Percentiles rank a stretch among this genome's conserved stretches.
Conservation (phyloP, 75 land plant genomes). For the Pinus albicaulis region DNA sequence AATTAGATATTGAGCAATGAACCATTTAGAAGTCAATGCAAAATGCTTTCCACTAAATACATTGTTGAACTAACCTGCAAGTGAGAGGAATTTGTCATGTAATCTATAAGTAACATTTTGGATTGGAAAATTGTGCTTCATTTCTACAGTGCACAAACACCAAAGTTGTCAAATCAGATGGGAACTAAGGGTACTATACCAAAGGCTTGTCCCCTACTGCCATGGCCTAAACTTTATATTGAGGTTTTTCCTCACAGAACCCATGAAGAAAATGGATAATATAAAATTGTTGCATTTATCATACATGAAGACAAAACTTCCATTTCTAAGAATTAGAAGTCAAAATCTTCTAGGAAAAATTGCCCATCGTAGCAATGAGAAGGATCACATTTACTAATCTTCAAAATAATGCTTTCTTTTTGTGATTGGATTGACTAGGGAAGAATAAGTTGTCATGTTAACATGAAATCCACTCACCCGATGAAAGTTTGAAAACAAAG, state of each 20-base stretch:
- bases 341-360: not conserved
- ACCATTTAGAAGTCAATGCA: not conserved
- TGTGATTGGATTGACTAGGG: too few species aligned
- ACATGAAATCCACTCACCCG: too few species aligned
- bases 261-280: not conserved
- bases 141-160: not conserved
- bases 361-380: not conserved
- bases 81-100: constrained; percentile 9
- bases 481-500: too few species aligned
- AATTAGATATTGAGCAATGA: not conserved
- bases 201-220: not conserved
- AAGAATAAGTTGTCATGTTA: too few species aligned
- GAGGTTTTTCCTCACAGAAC: not conserved
- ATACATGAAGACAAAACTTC: not conserved
- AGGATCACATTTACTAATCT: not conserved
- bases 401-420: not conserved
- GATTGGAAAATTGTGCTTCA: not conserved
- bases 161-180: not conserved
- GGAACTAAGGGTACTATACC: not conserved
- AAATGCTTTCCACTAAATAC: not conserved
- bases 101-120: not conserved
- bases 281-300: not conserved
- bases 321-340: not conserved
- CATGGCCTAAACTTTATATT: not conserved
- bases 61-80: not conserved